A percentile compares a stretch with the other conserved stretches of the same genome.
Evolutionary conservation across 768 basidiomycete genomes (phyloP).

Genomic region (Leccinum ochraceum): DNA sequence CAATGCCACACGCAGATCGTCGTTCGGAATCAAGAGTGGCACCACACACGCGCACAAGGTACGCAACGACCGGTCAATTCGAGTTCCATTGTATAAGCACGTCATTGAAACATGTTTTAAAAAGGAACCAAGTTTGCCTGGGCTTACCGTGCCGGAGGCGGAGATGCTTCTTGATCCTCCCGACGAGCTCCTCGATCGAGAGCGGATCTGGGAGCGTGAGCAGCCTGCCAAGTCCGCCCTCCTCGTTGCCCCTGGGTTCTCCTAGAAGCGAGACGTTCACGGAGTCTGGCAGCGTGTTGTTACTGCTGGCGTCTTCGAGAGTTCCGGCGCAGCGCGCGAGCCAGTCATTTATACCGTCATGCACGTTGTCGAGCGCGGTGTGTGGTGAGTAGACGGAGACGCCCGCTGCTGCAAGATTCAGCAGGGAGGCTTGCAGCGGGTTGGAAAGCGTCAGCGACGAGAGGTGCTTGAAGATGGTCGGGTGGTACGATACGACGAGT

Average conservation of each 20-base stretch:
- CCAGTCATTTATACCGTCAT: constrained; percentile 91
- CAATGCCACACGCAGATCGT: constrained; percentile 20
- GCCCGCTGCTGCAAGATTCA: constrained; percentile 78
- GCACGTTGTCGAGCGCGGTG: constrained; percentile 81
- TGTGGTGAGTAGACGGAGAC: constrained; percentile 89
- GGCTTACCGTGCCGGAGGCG: constrained; percentile 57
- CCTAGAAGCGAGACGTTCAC: constrained; percentile 36
- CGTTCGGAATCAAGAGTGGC: constrained; percentile 12
- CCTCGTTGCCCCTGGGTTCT: constrained; percentile 40
- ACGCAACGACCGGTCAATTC: not conserved
- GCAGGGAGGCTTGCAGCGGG: constrained; percentile 76
- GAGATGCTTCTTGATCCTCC: constrained; percentile 70
- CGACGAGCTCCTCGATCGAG: constrained; percentile 58
- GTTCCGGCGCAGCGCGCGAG: constrained; percentile 58
- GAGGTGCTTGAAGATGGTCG: constrained; percentile 77
- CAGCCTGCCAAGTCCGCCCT: constrained; percentile 69
- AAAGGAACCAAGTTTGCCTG: constrained; percentile 12
- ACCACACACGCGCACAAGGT: not conserved
- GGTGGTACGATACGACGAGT: constrained; percentile 82
- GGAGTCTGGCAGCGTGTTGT: constrained; percentile 24
- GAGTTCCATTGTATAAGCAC: not conserved
- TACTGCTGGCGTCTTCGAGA: constrained; percentile 23
- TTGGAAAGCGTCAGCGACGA: constrained; percentile 75
- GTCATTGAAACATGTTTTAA: constrained; percentile 14
- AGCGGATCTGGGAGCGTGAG: constrained; percentile 62